Evolutionary conservation across 208 protist species (phyloP), one percentile per base, ranked within the genome.

Genomic region (Histomonas meleagridis): DNA sequence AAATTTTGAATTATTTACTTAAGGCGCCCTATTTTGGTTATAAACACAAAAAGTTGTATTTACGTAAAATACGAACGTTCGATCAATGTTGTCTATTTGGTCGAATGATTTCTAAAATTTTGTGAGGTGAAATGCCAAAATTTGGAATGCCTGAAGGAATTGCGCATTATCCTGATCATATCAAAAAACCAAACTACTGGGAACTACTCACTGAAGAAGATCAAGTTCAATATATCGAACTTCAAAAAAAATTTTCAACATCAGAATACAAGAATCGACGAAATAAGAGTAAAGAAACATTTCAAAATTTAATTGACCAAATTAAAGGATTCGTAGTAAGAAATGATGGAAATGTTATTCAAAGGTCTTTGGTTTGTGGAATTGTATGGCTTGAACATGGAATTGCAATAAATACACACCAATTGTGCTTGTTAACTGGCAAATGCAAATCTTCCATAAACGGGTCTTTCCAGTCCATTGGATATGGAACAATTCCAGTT

Each of bases 381-480:
- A 81, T 43, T 46, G n/a, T 81, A 51, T 81, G 70, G 70, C 14
- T 81, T 4, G 18, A 81, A 32, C 5, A 48, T 32, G 14, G 7
- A 51, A 81, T 81, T 51, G 43, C 43, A 0, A 81, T 81, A 51
- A 81, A 81, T 51, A 81, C 70, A 1, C 70, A 81, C 51, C 70
- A 81, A 28, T 28, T 81, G 1, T 1, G 70, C 1, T 10, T 81
- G 48, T 43, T 81, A 23, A 51, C 51, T 4, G 26, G 7, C 7
- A 81, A 81, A 81, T 81, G 70, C 40, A 81, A 81, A 81, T 81
- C 70, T 38, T 81, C 70, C 3, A 81, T 81, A 12, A 81, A 81
- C 51, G 70, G 70, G 51, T 81, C 70, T 32, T 81, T 81, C n/a
- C 70, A 81, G n/a, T 32, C 70, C 12, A 81, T 81, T 4, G 70